These are phyloP conservation scores for Colletotrichum cuscutae DNA, from an alignment of 2,329 filamentous ascomycete species.

Conservation along the genomic window DNA sequence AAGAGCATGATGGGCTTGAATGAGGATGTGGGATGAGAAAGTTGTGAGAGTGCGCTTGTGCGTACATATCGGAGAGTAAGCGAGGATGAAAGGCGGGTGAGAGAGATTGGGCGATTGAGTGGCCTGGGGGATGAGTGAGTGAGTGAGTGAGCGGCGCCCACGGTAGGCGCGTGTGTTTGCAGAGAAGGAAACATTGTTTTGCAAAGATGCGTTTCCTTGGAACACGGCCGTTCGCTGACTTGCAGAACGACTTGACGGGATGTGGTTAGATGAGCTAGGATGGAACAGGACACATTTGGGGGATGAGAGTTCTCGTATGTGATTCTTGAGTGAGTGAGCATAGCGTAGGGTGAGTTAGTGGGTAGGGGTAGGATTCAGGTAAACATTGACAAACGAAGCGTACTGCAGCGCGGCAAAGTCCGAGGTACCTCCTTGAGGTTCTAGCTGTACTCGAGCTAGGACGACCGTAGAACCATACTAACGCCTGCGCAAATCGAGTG, in stretches of 20 bases:
- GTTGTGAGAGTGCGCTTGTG: conserved; percentile 10
- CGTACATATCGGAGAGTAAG: conserved; percentile 7
- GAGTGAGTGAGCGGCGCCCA: not conserved
- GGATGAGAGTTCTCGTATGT: not conserved
- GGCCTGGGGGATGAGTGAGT: not conserved
- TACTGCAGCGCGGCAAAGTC: not conserved
- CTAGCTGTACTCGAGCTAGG: not conserved
- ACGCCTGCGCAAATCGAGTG: not conserved
- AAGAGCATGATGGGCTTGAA: not conserved
- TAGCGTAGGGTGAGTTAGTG: not conserved
- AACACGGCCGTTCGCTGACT: conserved; percentile 19
- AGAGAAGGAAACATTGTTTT: conserved; percentile 34
- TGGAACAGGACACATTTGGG: not conserved
- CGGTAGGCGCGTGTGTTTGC: conserved; percentile 30
- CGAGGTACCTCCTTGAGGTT: not conserved
- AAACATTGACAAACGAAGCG: not conserved
- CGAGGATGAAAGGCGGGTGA: not conserved
- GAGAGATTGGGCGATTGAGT: not conserved
- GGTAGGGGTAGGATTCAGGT: not conserved
- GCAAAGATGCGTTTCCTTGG: conserved; percentile 27
- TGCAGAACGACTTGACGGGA: conserved; percentile 3
- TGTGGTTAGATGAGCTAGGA: not conserved
- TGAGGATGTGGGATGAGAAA: not conserved
- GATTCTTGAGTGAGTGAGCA: not conserved
- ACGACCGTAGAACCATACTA: not conserved